A percentile compares a stretch with the other conserved stretches of the same genome.
phyloP scores from a whole-genome alignment of 352 stramenopile species.

The Pelagophyceae sp. region DNA sequence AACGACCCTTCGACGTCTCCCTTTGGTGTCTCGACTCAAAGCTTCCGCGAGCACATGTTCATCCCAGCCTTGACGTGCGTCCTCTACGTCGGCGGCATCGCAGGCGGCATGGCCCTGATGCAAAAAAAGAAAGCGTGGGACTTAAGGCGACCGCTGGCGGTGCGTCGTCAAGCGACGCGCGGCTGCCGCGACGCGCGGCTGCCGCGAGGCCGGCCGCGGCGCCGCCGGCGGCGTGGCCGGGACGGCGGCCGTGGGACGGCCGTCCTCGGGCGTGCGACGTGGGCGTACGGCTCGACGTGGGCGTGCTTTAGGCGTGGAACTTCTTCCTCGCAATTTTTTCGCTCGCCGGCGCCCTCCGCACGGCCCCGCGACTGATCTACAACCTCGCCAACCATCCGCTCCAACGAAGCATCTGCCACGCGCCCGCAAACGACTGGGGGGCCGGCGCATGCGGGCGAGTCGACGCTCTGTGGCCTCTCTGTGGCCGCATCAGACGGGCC shows the following conservation, averaged over 20 bases:
- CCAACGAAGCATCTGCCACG: slow-evolving; percentile 46
- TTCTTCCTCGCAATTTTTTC: slow-evolving; percentile 50
- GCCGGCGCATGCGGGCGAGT: slow-evolving; percentile 36
- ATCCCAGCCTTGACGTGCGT: slow-evolving; percentile 41
- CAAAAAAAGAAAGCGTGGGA: slow-evolving; percentile 36
- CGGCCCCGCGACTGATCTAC: slow-evolving; percentile 46
- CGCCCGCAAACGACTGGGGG: slow-evolving; percentile 44
- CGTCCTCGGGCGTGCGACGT: no score
- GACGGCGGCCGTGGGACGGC: no score
- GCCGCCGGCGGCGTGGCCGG: no score
- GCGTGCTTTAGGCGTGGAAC: slow-evolving; percentile 42
- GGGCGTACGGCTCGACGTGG: background rate
- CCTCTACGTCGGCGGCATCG: slow-evolving; percentile 44
- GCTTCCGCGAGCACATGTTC: background rate
- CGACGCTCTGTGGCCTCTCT: no score
- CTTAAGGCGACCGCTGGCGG: slow-evolving; percentile 35
- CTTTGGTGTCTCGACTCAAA: background rate
- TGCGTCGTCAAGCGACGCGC: no score
- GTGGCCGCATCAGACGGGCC: no score
- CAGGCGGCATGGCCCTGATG: slow-evolving; percentile 40
- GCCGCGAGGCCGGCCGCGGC: no score
- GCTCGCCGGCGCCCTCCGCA: slow-evolving; percentile 48
- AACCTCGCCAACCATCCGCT: slow-evolving; percentile 44
- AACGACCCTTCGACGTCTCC: background rate
- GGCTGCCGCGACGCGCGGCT: no score